Base-by-base conservation (phyloP, 306 rosid species). In the Lablab purpureus region DNA sequence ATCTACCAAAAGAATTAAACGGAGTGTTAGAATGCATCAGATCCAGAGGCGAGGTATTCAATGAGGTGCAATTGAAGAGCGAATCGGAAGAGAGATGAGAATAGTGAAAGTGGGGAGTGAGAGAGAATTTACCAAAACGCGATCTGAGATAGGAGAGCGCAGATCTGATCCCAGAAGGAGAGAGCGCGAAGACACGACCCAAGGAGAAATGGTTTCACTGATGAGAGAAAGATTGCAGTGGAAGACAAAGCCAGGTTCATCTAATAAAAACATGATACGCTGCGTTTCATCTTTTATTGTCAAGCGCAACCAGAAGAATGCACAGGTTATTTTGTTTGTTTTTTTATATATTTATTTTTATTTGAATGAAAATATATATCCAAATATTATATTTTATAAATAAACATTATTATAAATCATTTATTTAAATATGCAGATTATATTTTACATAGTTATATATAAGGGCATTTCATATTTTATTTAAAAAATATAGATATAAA, bases 1-100 rank as follows among this genome's bases (percentile, higher is more conserved):
- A 81, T 81, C 88, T 85, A 83, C 70, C 28, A 58, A n/a, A 25
- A 21, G 60, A 83, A 23, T 36, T 36, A 40, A 40, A 7, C 14
- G 34, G 10, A 60, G 40, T 43, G 34, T n/a, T 60, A 34, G 67
- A 6, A 22, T 11, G 28, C 4, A 58, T 43, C 63, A 12, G 72
- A 69, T 69, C 78, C 78, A 4, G 22, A 52, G 8, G 22, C 15
- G 12, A 67, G 18, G 56, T 64, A 37, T 62, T 55, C 18, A 56
- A 73, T 64, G 52, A 4, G 32, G 17, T 18, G 34, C 7, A 56
- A 51, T 64, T 64, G 80, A 74, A 46, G 4, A 40, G 50, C 19
- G 4, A 37, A 41, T 43, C 5, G 1, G 15, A 43, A 43, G 49
- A 43, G 19, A 55, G 10, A 62, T 21, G 43, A 3, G 28, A 17